Evolutionary conservation across 2,329 filamentous ascomycete genomes (phyloP).

Genomic region (Cyphellophora europaea): DNA sequence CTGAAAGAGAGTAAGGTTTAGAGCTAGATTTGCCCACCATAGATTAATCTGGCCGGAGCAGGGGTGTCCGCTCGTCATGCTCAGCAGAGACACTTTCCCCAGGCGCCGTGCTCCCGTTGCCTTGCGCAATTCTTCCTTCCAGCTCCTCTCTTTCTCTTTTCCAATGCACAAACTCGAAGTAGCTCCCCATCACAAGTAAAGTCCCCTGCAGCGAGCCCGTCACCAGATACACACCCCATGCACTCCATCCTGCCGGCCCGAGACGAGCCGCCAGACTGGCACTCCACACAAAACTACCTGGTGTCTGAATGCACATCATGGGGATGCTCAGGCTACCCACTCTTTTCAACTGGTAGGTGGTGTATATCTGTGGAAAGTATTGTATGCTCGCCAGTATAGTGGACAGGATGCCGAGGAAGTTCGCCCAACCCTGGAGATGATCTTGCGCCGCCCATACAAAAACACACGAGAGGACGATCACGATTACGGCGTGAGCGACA

Average conservation of each 20-base stretch:
- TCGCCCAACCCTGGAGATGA: constrained; percentile 69
- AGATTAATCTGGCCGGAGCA: no score
- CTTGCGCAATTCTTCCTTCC: constrained; percentile 8
- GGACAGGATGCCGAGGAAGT: constrained; percentile 70
- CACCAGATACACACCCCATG: constrained; percentile 84
- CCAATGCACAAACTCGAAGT: constrained; percentile 41
- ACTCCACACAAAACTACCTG: constrained; percentile 83
- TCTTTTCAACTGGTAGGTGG: constrained; percentile 74
- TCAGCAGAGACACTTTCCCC: no score
- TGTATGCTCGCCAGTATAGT: constrained; percentile 74
- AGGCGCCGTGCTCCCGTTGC: constrained; percentile 4
- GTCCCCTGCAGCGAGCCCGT: constrained; percentile 78
- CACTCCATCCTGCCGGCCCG: constrained; percentile 81
- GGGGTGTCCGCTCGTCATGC: no score
- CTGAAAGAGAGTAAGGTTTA: constrained; percentile 1
- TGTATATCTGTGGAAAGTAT: constrained; percentile 92
- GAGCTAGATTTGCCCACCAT: no score
- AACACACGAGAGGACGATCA: constrained; percentile 59
- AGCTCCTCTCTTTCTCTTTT: constrained; percentile 13
- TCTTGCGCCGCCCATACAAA: constrained; percentile 55
- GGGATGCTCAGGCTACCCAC: constrained; percentile 87
- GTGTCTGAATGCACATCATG: constrained; percentile 98
- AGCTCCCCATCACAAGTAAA: constrained; percentile 69
- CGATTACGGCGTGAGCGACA: constrained; percentile 63
- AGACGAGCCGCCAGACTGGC: constrained; percentile 71